These are phyloP conservation scores for Calonectria crousiana DNA, from an alignment of 2,329 filamentous ascomycete genomes.

Conservation along the genomic window DNA sequence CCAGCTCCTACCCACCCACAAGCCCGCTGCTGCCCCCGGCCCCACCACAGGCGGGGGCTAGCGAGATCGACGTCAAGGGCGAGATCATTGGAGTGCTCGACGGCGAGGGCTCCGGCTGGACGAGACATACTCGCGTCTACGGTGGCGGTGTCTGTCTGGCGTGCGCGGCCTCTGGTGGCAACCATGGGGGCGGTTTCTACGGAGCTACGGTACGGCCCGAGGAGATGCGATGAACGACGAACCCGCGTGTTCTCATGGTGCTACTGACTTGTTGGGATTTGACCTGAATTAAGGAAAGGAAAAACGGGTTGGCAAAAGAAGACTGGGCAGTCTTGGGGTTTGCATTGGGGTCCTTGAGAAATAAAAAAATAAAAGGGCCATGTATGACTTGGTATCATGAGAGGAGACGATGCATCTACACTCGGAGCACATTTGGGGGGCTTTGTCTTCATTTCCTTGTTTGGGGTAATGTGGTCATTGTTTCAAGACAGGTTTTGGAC, in stretches of 20 bases:
- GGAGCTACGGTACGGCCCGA: slow-evolving; percentile 66
- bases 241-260: not conserved
- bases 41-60: slow-evolving; percentile 49
- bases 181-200: slow-evolving; percentile 63
- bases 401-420: slow-evolving; percentile 21
- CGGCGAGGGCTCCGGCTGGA: slow-evolving; percentile 64
- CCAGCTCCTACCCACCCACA: slow-evolving; percentile 63
- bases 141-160: slow-evolving; percentile 69
- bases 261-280: not conserved
- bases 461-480: slow-evolving; percentile 7
- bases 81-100: slow-evolving; percentile 64
- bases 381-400: slow-evolving; percentile 23
- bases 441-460: slow-evolving; percentile 18
- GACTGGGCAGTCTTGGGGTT: slow-evolving; percentile 10
- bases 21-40: slow-evolving; percentile 62
- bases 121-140: slow-evolving; percentile 70
- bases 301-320: not conserved
- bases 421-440: slow-evolving; percentile 33
- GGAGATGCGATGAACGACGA: slow-evolving; percentile 57
- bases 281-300: not conserved
- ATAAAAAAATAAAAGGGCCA: not conserved
- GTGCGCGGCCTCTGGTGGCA: slow-evolving; percentile 61
- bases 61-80: slow-evolving; percentile 59
- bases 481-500: slow-evolving; percentile 12
- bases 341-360: slow-evolving; percentile 11